A percentile compares a stretch with the other conserved stretches of the same genome.
phyloP scores from a whole-genome alignment of 352 stramenopile species.

The Chrysophaeum taylorii region DNA sequence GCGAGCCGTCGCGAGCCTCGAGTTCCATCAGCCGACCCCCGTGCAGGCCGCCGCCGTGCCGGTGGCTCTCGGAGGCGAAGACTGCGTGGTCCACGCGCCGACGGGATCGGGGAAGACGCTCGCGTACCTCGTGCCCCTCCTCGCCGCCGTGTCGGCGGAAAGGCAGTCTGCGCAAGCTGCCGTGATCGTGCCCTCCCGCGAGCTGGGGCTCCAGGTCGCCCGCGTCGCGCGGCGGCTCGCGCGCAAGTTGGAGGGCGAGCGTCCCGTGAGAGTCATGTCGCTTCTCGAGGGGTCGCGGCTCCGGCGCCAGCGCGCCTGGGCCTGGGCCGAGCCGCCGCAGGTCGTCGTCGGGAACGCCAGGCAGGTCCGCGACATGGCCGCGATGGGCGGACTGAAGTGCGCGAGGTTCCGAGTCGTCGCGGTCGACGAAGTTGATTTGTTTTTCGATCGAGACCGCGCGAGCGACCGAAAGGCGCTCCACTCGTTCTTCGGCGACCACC shows the following conservation, averaged over 20 bases:
- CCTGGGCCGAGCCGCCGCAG: conserved; percentile 63
- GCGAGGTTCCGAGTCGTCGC: conserved; percentile 51
- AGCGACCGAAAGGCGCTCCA: conserved; percentile 8
- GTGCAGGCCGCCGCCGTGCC: neutral
- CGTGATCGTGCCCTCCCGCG: conserved; percentile 49
- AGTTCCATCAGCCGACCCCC: neutral
- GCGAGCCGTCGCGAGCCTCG: neutral
- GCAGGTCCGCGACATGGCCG: conserved; percentile 50
- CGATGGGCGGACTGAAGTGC: conserved; percentile 43
- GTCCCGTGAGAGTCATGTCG: conserved; percentile 56
- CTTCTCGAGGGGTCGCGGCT: conserved; percentile 57
- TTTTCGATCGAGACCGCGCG: conserved; percentile 27
- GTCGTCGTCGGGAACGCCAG: conserved; percentile 61
- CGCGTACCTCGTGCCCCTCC: conserved; percentile 16
- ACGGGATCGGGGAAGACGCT: conserved; percentile 24
- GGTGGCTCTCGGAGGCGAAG: neutral
- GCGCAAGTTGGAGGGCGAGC: neutral
- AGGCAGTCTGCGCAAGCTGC: conserved; percentile 20
- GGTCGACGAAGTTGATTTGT: conserved; percentile 64
- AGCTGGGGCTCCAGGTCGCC: conserved; percentile 61
- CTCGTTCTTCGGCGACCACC: conserved; percentile 31
- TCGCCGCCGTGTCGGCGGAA: neutral
- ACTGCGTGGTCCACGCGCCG: conserved; percentile 8
- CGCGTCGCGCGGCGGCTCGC: conserved; percentile 43
- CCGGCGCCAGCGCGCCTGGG: conserved; percentile 54